Percentiles rank a stretch among this genome's conserved stretches.
phyloP scores from a whole-genome alignment of 768 basidiomycete species.

The Auricularia heimuer region DNA sequence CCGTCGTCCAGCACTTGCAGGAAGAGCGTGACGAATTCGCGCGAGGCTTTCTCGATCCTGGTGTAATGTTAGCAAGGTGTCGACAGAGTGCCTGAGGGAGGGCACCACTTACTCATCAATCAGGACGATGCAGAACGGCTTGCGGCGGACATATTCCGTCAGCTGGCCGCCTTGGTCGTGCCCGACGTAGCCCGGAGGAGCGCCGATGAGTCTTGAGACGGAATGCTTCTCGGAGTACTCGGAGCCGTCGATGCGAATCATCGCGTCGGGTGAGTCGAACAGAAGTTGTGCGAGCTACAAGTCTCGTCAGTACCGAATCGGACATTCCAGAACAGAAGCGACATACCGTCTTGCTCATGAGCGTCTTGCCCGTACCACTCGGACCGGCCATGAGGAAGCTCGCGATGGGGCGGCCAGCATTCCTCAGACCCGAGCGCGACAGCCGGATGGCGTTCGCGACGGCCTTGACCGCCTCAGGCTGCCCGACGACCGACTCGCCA shows the following conservation, averaged over 20 bases:
- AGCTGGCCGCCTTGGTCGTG: conserved; percentile 85
- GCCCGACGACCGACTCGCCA: conserved; percentile 71
- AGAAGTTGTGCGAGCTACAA: conserved; percentile 72
- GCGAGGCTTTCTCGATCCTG: conserved; percentile 78
- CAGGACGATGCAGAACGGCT: conserved; percentile 79
- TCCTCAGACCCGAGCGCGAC: conserved; percentile 87
- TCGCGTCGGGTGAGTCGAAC: conserved; percentile 84
- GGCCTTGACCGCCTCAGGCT: conserved; percentile 82
- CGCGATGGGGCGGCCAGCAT: conserved; percentile 79
- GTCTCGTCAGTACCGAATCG: conserved; percentile 7
- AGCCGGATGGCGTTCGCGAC: conserved; percentile 91
- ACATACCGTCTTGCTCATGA: conserved; percentile 80
- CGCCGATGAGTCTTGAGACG: conserved; percentile 57
- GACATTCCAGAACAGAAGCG: background rate
- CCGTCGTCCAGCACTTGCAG: conserved; percentile 89
- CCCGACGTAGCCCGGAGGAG: conserved; percentile 87
- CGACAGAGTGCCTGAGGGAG: background rate
- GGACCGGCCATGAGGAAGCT: conserved; percentile 91
- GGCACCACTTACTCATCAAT: conserved; percentile 48
- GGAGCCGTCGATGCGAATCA: conserved; percentile 88
- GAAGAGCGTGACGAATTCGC: conserved; percentile 61
- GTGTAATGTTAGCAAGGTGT: conserved; percentile 18
- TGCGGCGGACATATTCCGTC: conserved; percentile 86
- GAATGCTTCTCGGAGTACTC: conserved; percentile 86
- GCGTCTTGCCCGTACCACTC: conserved; percentile 83